Base-by-base conservation (phyloP, 106 monocot genomes). In the Alisma plantagoaquatica region DNA sequence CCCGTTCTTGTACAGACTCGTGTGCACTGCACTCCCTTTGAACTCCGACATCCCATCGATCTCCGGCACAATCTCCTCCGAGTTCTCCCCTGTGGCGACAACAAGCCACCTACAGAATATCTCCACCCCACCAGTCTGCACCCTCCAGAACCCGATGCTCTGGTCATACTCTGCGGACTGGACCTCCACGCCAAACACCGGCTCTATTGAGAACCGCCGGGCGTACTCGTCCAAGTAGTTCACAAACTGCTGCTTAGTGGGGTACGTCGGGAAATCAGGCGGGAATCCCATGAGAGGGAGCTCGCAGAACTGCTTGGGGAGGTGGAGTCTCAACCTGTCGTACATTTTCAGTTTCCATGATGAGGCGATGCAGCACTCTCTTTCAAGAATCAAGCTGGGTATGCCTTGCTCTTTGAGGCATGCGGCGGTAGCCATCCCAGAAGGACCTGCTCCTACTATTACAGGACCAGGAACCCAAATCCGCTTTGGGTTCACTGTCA, bases 401-500 rank as follows among this genome's bases (percentile, higher is more conserved):
- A 89, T 70, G 11, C 88, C 88, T 65, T 66, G 73, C 38, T 63
- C 57, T 49, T 61, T 64, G 2, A 89, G 71, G 60, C 83, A 89
- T 18, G 83, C 89, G 17, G 89, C 83, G 7, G 73, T 66, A 3
- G 89, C 89, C 18, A 89, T 53, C 1, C 89, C 89, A 0, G 83
- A 77, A 17, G 83, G 83, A n/a, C 89, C 83, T 26, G 89, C 83
- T 50, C 89, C 89, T 14, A 88, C 69, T 29, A 88, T 88, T 28
- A 88, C 42, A 20, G 87, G 78, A 6, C 87, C 87, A 1, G 83
- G 79, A 33, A 80, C 52, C 76, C 76, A 78, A 7, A 83, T 64
- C 49, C 62, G 54, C 64, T 76, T 73, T 2, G 73, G 38, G 15
- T 56, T 55, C 16, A 26, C 22, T 46, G 35, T 29, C 45, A 50